Evolutionary conservation across 352 stramenopile species (phyloP).

Genomic region (Phytophthora cactorum): DNA sequence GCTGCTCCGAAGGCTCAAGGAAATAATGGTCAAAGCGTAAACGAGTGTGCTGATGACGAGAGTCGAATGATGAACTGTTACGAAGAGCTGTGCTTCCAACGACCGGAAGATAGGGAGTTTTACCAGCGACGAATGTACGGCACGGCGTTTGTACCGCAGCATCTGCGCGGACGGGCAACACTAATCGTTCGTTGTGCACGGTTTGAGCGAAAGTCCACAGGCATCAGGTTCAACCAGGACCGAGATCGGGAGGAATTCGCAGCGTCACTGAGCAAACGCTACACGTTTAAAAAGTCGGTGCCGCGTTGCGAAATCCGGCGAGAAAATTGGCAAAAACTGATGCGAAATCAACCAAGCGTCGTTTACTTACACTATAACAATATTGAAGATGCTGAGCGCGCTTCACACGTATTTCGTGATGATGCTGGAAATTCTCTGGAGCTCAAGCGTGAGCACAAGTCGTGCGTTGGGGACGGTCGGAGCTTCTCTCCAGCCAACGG

Average conservation of each 20-base stretch:
- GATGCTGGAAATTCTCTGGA: constrained; percentile 45
- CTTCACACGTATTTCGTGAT: constrained; percentile 43
- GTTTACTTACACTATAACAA: constrained; percentile 61
- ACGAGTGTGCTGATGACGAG: not conserved
- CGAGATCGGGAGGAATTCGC: constrained; percentile 59
- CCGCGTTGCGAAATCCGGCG: constrained; percentile 53
- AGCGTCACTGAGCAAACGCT: constrained; percentile 45
- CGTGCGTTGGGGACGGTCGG: constrained; percentile 31
- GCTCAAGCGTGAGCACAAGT: constrained; percentile 38
- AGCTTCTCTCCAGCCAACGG: constrained; percentile 17
- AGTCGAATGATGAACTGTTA: constrained; percentile 32
- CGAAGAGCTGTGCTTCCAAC: constrained; percentile 44
- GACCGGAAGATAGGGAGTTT: constrained; percentile 43
- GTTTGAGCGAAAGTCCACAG: constrained; percentile 60
- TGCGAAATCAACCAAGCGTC: constrained; percentile 25
- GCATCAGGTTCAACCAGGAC: constrained; percentile 59
- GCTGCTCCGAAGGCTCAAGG: constrained; percentile 20
- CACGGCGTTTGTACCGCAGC: constrained; percentile 50
- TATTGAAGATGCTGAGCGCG: constrained; percentile 45
- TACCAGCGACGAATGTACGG: constrained; percentile 64
- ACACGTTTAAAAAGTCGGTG: constrained; percentile 53
- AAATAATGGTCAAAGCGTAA: not conserved
- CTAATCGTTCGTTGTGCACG: constrained; percentile 42
- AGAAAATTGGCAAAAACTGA: constrained; percentile 58
- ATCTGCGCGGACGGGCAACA: constrained; percentile 38